Conservation (phyloP, 108 stramenopile species). For the Schizochytrium sp. region DNA sequence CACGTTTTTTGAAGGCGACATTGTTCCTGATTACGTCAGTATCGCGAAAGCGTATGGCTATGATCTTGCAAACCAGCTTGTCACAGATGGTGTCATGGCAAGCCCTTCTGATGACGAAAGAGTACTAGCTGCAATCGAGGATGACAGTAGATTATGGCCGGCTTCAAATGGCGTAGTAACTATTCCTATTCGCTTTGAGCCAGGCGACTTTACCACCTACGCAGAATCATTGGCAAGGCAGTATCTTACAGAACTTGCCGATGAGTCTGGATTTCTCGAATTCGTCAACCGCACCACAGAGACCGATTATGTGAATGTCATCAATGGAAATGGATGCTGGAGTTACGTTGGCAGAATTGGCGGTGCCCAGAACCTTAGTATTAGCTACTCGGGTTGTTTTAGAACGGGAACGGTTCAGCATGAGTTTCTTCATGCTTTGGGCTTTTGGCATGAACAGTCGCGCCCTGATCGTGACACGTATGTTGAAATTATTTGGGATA, state of each 20-base stretch:
- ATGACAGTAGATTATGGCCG: background rate
- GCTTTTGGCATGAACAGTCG: slow-evolving; percentile 64
- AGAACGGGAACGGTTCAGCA: slow-evolving; percentile 1
- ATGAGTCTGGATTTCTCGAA: background rate
- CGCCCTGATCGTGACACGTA: slow-evolving; percentile 64
- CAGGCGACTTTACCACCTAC: background rate
- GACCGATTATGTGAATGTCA: background rate
- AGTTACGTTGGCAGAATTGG: slow-evolving; percentile 29
- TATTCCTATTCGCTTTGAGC: background rate
- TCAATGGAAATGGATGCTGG: slow-evolving; percentile 5
- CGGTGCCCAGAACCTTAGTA: background rate
- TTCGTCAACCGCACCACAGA: background rate
- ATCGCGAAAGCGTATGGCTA: background rate
- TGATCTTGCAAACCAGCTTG: background rate
- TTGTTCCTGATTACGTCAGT: background rate
- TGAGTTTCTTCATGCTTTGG: slow-evolving; percentile 68
- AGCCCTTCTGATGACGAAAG: background rate
- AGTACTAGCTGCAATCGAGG: background rate
- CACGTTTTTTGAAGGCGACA: background rate
- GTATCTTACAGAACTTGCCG: background rate
- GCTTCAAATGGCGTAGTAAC: background rate
- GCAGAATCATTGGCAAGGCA: background rate
- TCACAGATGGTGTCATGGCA: background rate
- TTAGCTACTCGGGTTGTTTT: background rate
- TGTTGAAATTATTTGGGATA: slow-evolving; percentile 60